Evolutionary conservation across 257 asterid species (phyloP), one percentile per base, ranked within the genome.

Genomic region (Haberlea rhodopensis): DNA sequence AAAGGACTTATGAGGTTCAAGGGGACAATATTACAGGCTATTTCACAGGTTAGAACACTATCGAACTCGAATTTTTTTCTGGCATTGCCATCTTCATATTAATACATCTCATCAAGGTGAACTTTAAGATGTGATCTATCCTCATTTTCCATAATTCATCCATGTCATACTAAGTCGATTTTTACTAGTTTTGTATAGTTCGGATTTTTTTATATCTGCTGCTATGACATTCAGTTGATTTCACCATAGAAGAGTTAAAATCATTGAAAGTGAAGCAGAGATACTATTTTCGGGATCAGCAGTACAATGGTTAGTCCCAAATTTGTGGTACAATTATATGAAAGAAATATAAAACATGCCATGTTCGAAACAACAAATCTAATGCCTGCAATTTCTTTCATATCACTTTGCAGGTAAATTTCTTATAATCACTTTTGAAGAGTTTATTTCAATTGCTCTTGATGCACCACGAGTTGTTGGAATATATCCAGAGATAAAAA

Each of bases 401-500:
- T 13, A 62, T 57, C 46, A 24, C 31, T 8, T 15, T 73, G 86
- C 95, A 94, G 99, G 96, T 67, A 73, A 86, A 53, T 94, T 81
- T 76, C 60, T 95, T 11, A 86, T 94, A 5, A 83, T 90, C 72
- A 90, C 97, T 20, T 87, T 94, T 77, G 95, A 94, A 63, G 95
- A 94, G 74, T 94, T 74, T 69, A 82, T 90, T 69, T 79, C 90
- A 24, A 84, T 94, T 65, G 97, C 99, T 40, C 69, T 90, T 78
- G 95, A 81, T 72, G 89, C 99, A 51, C 86, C 86, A 16, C 74
- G 97, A 81, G 83, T 86, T 13, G 99, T 94, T 22, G 97, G 99
- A 67, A 87, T 94, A 73, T 94, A 94, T 83, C 99, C 99, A 18
- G 97, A 94, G 86, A 90, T 94, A 20, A 90, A 94, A 81, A 94